These are phyloP conservation scores for Hebeloma cylindrosporum DNA, from an alignment of 768 basidiomycete species.

Conservation along the genomic window DNA sequence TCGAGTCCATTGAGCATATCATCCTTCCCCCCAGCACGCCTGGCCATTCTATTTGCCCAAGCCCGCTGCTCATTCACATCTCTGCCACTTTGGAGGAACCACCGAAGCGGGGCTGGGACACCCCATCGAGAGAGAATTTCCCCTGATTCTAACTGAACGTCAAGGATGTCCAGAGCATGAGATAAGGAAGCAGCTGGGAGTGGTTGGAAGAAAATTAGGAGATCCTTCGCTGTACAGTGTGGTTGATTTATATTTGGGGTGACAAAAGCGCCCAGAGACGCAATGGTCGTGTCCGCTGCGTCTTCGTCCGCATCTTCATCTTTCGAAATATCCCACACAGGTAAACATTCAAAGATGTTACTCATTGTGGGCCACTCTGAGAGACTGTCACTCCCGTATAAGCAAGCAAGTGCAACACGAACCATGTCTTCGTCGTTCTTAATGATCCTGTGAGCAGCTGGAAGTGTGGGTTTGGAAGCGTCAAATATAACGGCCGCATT, in stretches of 20 bases:
- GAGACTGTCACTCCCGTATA: slow-evolving; percentile 79
- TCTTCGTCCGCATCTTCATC: slow-evolving; percentile 68
- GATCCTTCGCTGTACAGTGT: slow-evolving; percentile 60
- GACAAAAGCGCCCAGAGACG: slow-evolving; percentile 78
- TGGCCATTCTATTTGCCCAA: slow-evolving; percentile 85
- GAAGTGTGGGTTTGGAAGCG: slow-evolving; percentile 87
- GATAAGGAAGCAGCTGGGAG: slow-evolving; percentile 76
- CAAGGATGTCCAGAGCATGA: slow-evolving; percentile 83
- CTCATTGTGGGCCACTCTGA: slow-evolving; percentile 85
- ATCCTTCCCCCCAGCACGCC: slow-evolving; percentile 57
- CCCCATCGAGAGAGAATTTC: slow-evolving; percentile 91
- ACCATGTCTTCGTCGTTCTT: slow-evolving; percentile 82
- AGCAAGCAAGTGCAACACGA: slow-evolving; percentile 79
- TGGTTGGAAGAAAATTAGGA: slow-evolving; percentile 81
- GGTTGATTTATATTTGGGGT: slow-evolving; percentile 65
- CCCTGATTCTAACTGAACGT: slow-evolving; percentile 91
- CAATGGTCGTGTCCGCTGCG: slow-evolving; percentile 77
- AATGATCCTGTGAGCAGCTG: slow-evolving; percentile 68
- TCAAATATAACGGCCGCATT: slow-evolving; percentile 79
- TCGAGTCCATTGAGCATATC: slow-evolving; percentile 58
- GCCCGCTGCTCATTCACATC: slow-evolving; percentile 71
- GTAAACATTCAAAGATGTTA: slow-evolving; percentile 92
- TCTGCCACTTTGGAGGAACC: slow-evolving; percentile 80
- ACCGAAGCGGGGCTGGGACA: slow-evolving; percentile 79
- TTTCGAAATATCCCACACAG: slow-evolving; percentile 73